Base-by-base conservation (phyloP, 805 yeast species). In the Nakazawaea wickerhamii region DNA sequence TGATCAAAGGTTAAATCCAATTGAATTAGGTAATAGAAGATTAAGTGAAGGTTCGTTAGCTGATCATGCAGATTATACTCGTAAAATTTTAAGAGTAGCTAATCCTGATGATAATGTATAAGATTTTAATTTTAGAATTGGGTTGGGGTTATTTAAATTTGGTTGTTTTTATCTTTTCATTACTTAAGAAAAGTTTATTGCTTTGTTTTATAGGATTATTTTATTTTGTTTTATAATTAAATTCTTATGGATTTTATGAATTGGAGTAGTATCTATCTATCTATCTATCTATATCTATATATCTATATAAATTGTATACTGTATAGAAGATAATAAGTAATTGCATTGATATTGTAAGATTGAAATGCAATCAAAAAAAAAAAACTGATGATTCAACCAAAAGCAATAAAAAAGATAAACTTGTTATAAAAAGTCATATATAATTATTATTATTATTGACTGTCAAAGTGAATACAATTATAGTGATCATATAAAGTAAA, bases 21-120 rank as follows among this genome's bases (percentile, higher is more conserved):
- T 77, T 30, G 79, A 85, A 81, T 65, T 86, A 60, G 95, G 95
- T 30, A 77, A 90, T 56, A 78, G 95, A 55, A 71, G 96, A 50
- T 70, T 87, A 46, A 79, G 89, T 53, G 91, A 85, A 54, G 96
- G 96, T 4, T 80, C 91, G 2, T 67, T 90, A 41, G 90, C 95
- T 9, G 95, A 88, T 59, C 95, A 84, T 48, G 78, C 86, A 4
- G 93, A 86, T 59, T 85, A 82, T 62, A 73, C 85, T 38, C 70
- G 89, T 56, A 87, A 87, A 64, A 79, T 86, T 15, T 68, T 90
- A 36, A 81, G 88, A 46, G 95, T 90, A 10, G 90, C 95, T 26
- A 90, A 90, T 55, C 96, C 96, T 1, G 95, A 87, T 59, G 80
- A 73, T 50, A 65, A 62, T 42, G 46, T 47, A 18, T 43, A 27